phyloP scores from a whole-genome alignment of 2,329 filamentous ascomycete genomes.

The Plenodomus biglobosus region DNA sequence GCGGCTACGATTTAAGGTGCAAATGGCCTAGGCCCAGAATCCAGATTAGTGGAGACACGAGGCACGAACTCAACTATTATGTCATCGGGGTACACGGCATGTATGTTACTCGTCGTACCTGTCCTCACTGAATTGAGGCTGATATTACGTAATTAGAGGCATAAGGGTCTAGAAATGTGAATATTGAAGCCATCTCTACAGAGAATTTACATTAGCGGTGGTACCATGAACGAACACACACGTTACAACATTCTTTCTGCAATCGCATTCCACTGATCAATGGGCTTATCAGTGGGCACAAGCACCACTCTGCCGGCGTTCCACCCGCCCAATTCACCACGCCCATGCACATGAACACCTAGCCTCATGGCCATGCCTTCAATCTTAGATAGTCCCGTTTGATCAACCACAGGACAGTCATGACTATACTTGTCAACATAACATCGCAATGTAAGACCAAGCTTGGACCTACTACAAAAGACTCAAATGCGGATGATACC shows the following conservation, averaged over 20 bases:
- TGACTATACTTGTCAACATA: conserved; percentile 18
- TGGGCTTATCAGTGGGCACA: conserved; percentile 43
- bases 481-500: conserved; percentile 46
- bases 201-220: too few relatives aligned
- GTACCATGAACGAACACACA: too few relatives aligned
- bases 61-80: too few relatives aligned
- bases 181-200: too few relatives aligned
- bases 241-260: conserved; percentile 31
- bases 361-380: conserved; percentile 22
- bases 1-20: too few relatives aligned
- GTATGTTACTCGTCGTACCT: too few relatives aligned
- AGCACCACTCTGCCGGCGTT: conserved; percentile 44
- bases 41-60: too few relatives aligned
- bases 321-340: conserved; percentile 34
- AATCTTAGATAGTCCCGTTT: conserved; percentile 23
- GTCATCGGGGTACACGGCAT: too few relatives aligned
- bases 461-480: conserved; percentile 45
- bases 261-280: conserved; percentile 43
- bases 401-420: conserved; percentile 27
- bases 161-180: too few relatives aligned
- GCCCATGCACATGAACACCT: conserved; percentile 26
- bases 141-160: too few relatives aligned
- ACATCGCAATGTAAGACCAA: neutral
- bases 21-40: too few relatives aligned
- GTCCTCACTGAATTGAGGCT: too few relatives aligned